Conservation (phyloP, 1,139 yeast genomes). For the Casaregolazyma suthepensis region DNA sequence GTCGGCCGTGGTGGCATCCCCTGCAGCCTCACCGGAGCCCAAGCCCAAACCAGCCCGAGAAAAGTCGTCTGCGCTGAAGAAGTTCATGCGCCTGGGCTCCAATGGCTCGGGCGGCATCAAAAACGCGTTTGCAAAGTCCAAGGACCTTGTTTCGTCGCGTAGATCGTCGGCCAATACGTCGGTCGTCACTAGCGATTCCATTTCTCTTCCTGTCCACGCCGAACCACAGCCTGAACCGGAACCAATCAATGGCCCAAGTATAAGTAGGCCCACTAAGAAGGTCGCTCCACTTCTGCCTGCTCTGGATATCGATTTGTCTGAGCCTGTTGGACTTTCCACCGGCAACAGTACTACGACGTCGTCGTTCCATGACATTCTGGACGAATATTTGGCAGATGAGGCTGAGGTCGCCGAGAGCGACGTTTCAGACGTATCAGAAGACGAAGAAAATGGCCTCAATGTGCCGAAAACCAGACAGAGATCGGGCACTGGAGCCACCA, state of each 20-base stretch:
- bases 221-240: not conserved
- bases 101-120: slow-evolving; percentile 1
- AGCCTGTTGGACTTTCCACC: not conserved
- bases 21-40: not conserved
- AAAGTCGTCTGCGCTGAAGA: not conserved
- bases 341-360: not conserved
- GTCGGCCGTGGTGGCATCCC: not conserved
- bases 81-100: not conserved
- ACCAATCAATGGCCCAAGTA: not conserved
- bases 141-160: slow-evolving; percentile 3
- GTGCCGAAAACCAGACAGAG: not conserved
- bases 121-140: slow-evolving; percentile 3
- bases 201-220: not conserved
- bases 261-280: not conserved
- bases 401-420: not conserved
- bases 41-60: not conserved
- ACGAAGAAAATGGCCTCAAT: not conserved
- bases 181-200: not conserved
- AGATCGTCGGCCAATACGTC: not conserved
- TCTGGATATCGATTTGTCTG: not conserved
- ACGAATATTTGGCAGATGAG: slow-evolving; percentile 6
- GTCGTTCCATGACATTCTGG: slow-evolving; percentile 7
- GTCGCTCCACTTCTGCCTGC: not conserved
- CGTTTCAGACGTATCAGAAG: not conserved
- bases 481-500: not conserved